Evolutionary conservation across 176 grass and related monocot genomes (phyloP).

Genomic region (Carex cristatella): DNA sequence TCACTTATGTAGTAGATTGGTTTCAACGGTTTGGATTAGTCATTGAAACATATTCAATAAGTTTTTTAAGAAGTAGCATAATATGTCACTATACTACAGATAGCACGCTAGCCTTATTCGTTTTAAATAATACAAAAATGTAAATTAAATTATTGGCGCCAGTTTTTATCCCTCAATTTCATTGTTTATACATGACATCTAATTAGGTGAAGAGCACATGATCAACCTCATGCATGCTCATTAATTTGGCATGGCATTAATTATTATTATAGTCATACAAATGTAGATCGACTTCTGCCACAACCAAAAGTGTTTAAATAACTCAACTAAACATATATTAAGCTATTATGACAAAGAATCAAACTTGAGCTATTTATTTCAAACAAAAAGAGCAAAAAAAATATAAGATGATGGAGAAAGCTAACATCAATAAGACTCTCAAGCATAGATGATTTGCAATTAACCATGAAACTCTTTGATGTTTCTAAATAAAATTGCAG

Average conservation of each 20-base stretch:
- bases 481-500: no score
- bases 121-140: no score
- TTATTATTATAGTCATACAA: neutral
- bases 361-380: neutral
- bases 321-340: neutral
- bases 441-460: no score
- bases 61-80: no score
- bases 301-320: neutral
- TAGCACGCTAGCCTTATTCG: no score
- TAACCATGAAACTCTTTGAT: no score
- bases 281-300: neutral
- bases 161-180: neutral
- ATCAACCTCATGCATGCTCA: neutral
- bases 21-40: no score
- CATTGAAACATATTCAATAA: no score
- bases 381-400: neutral
- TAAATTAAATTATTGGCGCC: neutral
- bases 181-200: neutral
- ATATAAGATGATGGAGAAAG: neutral
- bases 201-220: neutral
- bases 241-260: neutral
- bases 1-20: no score
- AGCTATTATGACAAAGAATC: neutral
- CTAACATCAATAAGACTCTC: neutral
- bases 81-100: no score